Percentiles rank a stretch among this genome's conserved stretches.
These are phyloP conservation scores for Rosa hybrid DNA, from an alignment of 331 rosid genomes.

Conservation along the genomic window DNA sequence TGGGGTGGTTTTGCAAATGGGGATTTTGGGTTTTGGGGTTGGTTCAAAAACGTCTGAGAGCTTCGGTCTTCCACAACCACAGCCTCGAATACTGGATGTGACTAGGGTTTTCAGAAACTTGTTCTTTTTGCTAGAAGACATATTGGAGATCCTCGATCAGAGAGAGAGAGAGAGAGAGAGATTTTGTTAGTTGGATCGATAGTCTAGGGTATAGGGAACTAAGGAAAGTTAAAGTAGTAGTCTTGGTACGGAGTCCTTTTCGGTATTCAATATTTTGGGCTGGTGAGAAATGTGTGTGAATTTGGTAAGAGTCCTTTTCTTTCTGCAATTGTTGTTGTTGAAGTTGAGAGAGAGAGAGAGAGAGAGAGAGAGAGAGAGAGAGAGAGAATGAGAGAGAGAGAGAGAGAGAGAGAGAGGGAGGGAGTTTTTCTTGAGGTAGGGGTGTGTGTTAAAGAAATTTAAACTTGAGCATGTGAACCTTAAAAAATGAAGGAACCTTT, in stretches of 20 bases:
- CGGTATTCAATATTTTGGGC: constrained; percentile 3
- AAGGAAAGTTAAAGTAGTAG: neutral
- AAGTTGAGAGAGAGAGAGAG: neutral
- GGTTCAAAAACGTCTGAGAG: constrained; percentile 51
- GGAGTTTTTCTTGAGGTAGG: too few species aligned
- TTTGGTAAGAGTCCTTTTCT: constrained; percentile 31
- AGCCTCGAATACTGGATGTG: constrained; percentile 36
- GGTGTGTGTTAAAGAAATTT: too few species aligned
- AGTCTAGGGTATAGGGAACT: neutral
- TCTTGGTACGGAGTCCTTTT: constrained; percentile 11
- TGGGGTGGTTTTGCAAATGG: constrained; percentile 1
- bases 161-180: constrained; percentile 9
- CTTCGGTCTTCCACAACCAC: constrained; percentile 51
- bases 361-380: neutral
- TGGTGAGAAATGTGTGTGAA: neutral
- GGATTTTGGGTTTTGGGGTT: constrained; percentile 32
- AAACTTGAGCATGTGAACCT: neutral
- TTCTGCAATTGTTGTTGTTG: neutral
- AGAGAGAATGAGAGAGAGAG: neutral
- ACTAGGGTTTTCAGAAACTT: constrained; percentile 39
- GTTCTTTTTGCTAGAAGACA: constrained; percentile 35
- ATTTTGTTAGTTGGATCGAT: neutral
- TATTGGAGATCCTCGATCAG: neutral
- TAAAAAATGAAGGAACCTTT: neutral
- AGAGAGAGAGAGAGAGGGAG: neutral